Evolutionary conservation across 1,139 yeast genomes (phyloP), one percentile per base, ranked within the genome.

Genomic region (Neolecta irregularis): DNA sequence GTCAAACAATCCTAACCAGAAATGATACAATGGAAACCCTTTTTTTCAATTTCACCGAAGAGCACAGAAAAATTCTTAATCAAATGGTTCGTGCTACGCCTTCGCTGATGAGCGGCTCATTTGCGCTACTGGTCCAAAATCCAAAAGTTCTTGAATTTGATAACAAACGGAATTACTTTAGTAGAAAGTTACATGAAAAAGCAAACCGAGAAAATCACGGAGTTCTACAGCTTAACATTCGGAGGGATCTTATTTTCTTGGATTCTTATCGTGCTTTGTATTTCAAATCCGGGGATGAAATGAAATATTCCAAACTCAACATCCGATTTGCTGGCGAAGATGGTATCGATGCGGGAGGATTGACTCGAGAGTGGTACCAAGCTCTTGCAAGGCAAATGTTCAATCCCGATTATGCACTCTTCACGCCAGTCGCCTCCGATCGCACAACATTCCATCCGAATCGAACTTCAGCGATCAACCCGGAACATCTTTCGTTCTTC

Each of bases 291-390:
- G 69, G 72, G 24, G 79, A 74, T 9, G 92, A 79, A 42, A 72
- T 85, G 52, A 71, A 74, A 48, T 66, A 70, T 36, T 69, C 88
- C 3, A 74, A 76, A 44, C 61, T 88, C 46, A 88, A 78, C 38
- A 73, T 91, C 30, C 68, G 67, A 22, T 91, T 91, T 60, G 76
- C 74, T 47, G 94, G 93, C 3, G 99, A 91, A 54, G 78, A 79
- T 40, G 99, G 98, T 46, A 80, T 88, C 34, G 99, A 91, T 63
- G 98, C 95, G 2, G 99, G 99, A 47, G 99, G 99, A 35, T 76
- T 91, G 16, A 81, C 95, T 0, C 65, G 98, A 50, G 99, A 91
- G 55, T 91, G 98, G 98, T 85, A 76, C 51, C 96, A 83, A 53
- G 93, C 85, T 6, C 59, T 91, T 39, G 76, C 95, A 0, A 65